A percentile compares a stretch with the other conserved stretches of the same genome.
phyloP scores from a whole-genome alignment of 2,329 filamentous ascomycete genomes.

The Colletotrichum filicis region DNA sequence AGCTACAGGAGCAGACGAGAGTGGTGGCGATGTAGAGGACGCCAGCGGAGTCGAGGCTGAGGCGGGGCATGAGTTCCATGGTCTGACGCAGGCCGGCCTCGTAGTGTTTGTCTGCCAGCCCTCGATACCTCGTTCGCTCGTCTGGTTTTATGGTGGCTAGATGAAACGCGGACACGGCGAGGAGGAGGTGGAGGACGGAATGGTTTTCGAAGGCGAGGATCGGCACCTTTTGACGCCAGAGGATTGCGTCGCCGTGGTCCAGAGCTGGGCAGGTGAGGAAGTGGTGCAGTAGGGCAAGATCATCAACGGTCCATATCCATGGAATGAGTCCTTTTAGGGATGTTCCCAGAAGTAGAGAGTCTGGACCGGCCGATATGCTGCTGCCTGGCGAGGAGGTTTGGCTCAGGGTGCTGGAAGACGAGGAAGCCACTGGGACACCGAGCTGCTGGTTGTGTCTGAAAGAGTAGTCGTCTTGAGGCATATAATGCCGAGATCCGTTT shows the following conservation, averaged over 20 bases:
- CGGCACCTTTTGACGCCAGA: constrained; percentile 33
- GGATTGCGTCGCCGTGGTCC: neutral
- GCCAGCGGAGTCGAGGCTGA: constrained; percentile 27
- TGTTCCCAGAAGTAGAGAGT: too few species aligned
- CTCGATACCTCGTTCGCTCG: neutral
- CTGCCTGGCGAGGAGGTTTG: neutral
- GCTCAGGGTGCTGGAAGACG: too few species aligned
- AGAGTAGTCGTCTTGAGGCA: too few species aligned
- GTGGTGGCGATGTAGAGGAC: constrained; percentile 29
- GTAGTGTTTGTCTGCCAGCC: constrained; percentile 31
- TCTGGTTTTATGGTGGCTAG: neutral
- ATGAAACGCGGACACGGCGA: constrained; percentile 22
- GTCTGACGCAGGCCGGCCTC: constrained; percentile 19
- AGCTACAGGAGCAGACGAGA: constrained; percentile 25
- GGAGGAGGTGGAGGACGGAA: constrained; percentile 28
- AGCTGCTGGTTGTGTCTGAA: too few species aligned
- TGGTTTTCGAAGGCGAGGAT: constrained; percentile 28
- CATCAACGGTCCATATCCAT: constrained; percentile 24
- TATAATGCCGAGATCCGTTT: neutral
- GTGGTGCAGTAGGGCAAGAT: constrained; percentile 30
- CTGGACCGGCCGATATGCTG: neutral
- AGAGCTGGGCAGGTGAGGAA: constrained; percentile 15
- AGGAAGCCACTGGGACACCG: too few species aligned
- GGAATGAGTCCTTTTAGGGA: neutral
- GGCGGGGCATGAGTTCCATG: constrained; percentile 21